A percentile compares a stretch with the other conserved stretches of the same genome.
Evolutionary conservation across 1,139 yeast species (phyloP).

Genomic region (Candida dubliniensis): DNA sequence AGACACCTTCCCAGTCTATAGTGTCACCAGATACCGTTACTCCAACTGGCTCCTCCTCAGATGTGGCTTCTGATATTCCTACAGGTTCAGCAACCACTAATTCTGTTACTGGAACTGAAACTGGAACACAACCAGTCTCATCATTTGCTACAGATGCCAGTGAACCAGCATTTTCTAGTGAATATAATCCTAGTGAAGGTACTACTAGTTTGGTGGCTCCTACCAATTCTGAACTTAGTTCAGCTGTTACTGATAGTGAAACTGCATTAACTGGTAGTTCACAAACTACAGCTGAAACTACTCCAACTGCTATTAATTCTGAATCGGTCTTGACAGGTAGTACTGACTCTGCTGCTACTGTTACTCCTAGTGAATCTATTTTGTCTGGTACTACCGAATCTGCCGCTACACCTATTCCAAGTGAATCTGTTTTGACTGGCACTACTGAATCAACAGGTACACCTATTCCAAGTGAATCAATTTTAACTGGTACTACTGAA

Average conservation of each 20-base stretch:
- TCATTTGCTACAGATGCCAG: too few species aligned
- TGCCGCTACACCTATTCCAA: neutral
- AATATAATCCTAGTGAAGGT: too few species aligned
- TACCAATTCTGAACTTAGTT: neutral
- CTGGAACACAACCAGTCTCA: too few species aligned
- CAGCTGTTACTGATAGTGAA: neutral
- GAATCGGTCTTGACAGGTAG: neutral
- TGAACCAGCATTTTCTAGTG: too few species aligned
- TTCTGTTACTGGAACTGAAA: too few species aligned
- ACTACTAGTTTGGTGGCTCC: too few species aligned
- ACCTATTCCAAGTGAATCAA: neutral
- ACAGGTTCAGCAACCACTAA: too few species aligned
- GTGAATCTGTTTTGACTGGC: neutral
- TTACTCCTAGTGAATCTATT: neutral
- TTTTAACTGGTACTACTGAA: slow-evolving; percentile 4
- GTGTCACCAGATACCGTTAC: too few species aligned
- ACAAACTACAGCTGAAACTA: slow-evolving; percentile 2
- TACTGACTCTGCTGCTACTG: neutral
- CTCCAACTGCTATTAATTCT: slow-evolving; percentile 2
- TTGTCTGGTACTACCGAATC: neutral
- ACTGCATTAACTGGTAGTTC: slow-evolving; percentile 3
- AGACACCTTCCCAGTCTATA: too few species aligned
- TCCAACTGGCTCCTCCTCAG: too few species aligned
- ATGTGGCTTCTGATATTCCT: too few species aligned
- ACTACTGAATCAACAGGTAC: slow-evolving; percentile 8